Percentiles rank a stretch among this genome's conserved stretches.
These are phyloP conservation scores for Clitoria ternatea DNA, from an alignment of 306 rosid species.

Conservation along the genomic window DNA sequence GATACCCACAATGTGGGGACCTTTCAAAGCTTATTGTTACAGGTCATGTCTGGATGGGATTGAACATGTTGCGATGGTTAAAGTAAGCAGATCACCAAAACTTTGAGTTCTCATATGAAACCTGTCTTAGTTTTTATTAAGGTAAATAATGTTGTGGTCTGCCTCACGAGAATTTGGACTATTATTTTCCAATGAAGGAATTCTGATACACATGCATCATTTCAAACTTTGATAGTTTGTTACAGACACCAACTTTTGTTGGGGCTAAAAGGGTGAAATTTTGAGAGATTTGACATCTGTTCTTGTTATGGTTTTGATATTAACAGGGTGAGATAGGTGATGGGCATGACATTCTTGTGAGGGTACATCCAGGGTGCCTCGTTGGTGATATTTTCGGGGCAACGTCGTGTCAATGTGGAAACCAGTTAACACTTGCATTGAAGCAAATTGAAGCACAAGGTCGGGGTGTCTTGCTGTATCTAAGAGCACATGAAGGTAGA, in stretches of 20 bases:
- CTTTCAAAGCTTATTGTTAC: conserved; percentile 59
- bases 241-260: not conserved
- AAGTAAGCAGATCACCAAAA: conserved; percentile 38
- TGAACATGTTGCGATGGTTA: conserved; percentile 82
- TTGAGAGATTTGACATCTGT: not conserved
- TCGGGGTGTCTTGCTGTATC: conserved; percentile 66
- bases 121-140: not conserved
- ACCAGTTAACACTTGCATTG: conserved; percentile 61
- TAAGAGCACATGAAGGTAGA: conserved; percentile 67
- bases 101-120: not conserved
- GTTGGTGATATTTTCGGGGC: conserved; percentile 75
- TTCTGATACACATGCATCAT: not conserved
- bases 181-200: not conserved
- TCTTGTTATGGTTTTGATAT: not conserved
- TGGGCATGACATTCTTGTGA: conserved; percentile 63
- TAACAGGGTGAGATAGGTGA: conserved; percentile 62
- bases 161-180: not conserved
- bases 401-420: conserved; percentile 66
- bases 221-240: not conserved
- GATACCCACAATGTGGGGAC: conserved; percentile 74
- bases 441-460: conserved; percentile 68
- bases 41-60: conserved; percentile 60
- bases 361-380: conserved; percentile 74
- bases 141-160: not conserved
- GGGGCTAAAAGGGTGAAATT: not conserved